Base-by-base conservation (phyloP, 805 yeast species). In the Sugiyamaella qingdaonensis region DNA sequence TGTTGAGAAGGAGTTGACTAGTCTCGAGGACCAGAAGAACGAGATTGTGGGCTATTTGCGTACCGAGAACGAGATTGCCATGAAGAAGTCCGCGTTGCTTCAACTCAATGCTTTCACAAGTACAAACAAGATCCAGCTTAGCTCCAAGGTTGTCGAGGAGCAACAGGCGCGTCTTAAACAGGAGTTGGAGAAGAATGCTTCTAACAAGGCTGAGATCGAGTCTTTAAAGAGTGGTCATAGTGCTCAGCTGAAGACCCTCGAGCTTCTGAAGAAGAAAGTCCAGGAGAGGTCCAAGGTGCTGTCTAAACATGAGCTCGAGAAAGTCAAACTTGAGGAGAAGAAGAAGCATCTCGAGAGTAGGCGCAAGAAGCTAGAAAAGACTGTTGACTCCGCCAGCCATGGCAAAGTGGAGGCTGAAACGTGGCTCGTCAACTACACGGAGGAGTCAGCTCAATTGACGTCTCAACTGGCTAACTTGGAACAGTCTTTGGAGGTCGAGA, bases 301-400 rank as follows among this genome's bases (percentile, higher is more conserved):
- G 46, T 67, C 61, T 31, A 71, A 74, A 48, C 69, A 74, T 9
- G 85, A 82, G 58, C 78, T 82, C 49, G 79, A 78, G 14, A 80
- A 76, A 51, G 88, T 88, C 10, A 78, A 91, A 2, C 68, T 80
- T 51, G 91, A 88, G 59, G 97, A 92, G 68, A 85, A 82, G 67
- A 70, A 78, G 50, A 89, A 86, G 68, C 88, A 86, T 65, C 67
- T 82, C 42, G 76, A 71, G 32, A 74, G 72, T 33, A 86, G 85
- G 61, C 74, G 74, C 42, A 79, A 77, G 59, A 87, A 86, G 61
- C 72, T 81, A 1, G 76, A 74, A 49, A 86, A 85, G 61, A 67
- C 78, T 0, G 72, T 82, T 41, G 74, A 74, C 14, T 62, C 75
- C 2, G 79, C 85, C 47, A 72, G 71, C 10, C 73, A 73, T 32